These are phyloP conservation scores for Athelia psychrophila DNA, from an alignment of 1,284 basidiomycete species.

Conservation along the genomic window DNA sequence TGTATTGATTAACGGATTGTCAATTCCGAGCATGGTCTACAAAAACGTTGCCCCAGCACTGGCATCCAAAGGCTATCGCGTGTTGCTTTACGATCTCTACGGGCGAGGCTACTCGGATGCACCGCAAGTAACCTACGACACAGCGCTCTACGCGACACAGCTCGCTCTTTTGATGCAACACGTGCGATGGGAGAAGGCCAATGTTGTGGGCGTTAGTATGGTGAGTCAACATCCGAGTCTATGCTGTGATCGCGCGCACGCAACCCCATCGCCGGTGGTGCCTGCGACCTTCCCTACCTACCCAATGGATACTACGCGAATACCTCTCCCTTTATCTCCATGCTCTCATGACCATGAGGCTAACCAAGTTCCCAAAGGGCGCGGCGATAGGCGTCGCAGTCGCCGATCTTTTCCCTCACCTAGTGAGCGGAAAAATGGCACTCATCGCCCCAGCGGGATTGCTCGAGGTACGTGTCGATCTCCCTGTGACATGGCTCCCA, in stretches of 20 bases:
- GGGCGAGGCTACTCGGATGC: slow-evolving; percentile 80
- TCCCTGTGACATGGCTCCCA: not conserved
- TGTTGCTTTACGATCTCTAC: slow-evolving; percentile 76
- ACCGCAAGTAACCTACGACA: slow-evolving; percentile 62
- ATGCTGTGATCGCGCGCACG: not conserved
- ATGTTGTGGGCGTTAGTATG: slow-evolving; percentile 73
- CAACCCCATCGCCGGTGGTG: too few relatives aligned
- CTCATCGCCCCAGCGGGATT: slow-evolving; percentile 68
- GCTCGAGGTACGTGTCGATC: slow-evolving; percentile 44
- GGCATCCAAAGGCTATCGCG: slow-evolving; percentile 62
- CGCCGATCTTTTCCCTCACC: slow-evolving; percentile 62
- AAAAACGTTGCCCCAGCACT: slow-evolving; percentile 65
- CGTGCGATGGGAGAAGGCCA: slow-evolving; percentile 62
- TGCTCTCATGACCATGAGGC: too few relatives aligned
- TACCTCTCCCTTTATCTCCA: too few relatives aligned
- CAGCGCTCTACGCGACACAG: slow-evolving; percentile 64
- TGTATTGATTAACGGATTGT: slow-evolving; percentile 76
- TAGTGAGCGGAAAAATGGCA: slow-evolving; percentile 60
- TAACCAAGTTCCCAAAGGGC: slow-evolving; percentile 44
- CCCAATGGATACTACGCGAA: too few relatives aligned
- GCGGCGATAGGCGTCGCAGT: slow-evolving; percentile 72
- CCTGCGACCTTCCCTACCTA: too few relatives aligned
- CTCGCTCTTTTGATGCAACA: slow-evolving; percentile 80
- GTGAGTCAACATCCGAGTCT: slow-evolving; percentile 31
- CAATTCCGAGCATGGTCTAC: slow-evolving; percentile 73